Evolutionary conservation across 805 yeast genomes (phyloP).

Genomic region (Teunomyces gatunensis): DNA sequence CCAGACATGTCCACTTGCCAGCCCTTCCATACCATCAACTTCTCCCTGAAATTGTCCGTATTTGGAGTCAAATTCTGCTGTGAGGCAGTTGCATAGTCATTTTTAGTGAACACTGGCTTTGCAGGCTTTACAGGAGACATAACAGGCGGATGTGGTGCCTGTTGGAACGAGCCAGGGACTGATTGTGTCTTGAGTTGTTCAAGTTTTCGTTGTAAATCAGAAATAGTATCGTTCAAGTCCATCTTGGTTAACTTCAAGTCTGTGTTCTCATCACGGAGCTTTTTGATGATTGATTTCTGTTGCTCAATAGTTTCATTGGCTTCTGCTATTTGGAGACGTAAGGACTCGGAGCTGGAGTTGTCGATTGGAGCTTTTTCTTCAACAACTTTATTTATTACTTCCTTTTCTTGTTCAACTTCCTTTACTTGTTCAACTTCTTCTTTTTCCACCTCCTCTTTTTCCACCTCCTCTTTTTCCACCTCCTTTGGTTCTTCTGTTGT

Average conservation of each 20-base stretch:
- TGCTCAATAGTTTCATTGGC: constrained; percentile 21
- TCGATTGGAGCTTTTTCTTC: not conserved
- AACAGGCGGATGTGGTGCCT: constrained; percentile 4
- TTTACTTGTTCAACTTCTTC: constrained; percentile 2
- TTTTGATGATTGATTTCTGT: constrained; percentile 34
- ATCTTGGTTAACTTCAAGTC: constrained; percentile 37
- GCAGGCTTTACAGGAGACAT: constrained; percentile 21
- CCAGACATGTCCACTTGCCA: constrained; percentile 85
- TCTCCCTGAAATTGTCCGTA: constrained; percentile 54
- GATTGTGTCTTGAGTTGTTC: constrained; percentile 10
- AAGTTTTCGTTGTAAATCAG: constrained; percentile 26
- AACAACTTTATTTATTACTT: not conserved
- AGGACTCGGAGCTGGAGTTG: not conserved
- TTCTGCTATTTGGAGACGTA: not conserved
- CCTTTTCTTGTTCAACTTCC: not conserved
- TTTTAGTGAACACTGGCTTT: constrained; percentile 27
- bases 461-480: not conserved
- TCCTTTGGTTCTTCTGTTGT: constrained; percentile 7
- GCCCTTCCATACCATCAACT: constrained; percentile 69
- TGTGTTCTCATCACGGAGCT: constrained; percentile 41
- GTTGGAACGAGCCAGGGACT: constrained; percentile 4
- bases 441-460: constrained; percentile 2
- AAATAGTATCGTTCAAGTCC: constrained; percentile 36
- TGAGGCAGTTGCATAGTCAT: constrained; percentile 28
- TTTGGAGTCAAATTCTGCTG: constrained; percentile 18